Evolutionary conservation across 768 basidiomycete species (phyloP), one percentile per base, ranked within the genome.

Genomic region (Tulasnella sp.): DNA sequence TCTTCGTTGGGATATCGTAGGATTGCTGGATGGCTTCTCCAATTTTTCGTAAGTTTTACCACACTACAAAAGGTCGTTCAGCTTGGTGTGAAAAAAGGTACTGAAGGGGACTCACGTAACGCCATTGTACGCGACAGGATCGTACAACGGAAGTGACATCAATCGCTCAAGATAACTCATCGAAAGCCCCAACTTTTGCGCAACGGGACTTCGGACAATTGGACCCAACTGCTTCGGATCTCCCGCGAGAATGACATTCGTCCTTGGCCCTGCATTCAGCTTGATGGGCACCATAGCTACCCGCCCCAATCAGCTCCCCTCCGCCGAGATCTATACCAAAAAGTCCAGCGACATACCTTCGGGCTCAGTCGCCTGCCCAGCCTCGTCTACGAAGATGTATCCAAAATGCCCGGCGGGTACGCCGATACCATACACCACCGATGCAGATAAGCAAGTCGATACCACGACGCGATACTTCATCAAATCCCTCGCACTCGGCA

Each of bases 381-480:
- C 81, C 59, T 83, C 81, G 61, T 83, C 81, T 37, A 80, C 68
- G 61, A 83, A 77, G 15, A 83, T 77, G 60, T 82, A 77, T 0
- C 67, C 75, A 61, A 77, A 83, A 63, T 80, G 77, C 0, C 81
- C 81, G 12, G 72, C 67, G 29, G 67, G 64, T 21, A 81, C 36
- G 0, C 80, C 79, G 7, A 80, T 61, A 4, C 70, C 71, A 25
- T 74, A 71, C 3, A 76, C 73, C 1, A 78, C 69, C 4, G 72
- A 72, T 0, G 73, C 81, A 0, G 78, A 76, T 8, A 79, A 61
- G 64, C 81, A 82, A 0, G 81, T 83, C 3, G 77, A 69, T 0
- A 82, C 75, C 19, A 83, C 69, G 7, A 81, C 77, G 2, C 75
- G 72, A 63, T 69, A 81, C 31, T 65, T 68, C n/a, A 56, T 49